Conservation (phyloP, 192 early-diverging fungal genomes). For the Coemansia sp. region DNA sequence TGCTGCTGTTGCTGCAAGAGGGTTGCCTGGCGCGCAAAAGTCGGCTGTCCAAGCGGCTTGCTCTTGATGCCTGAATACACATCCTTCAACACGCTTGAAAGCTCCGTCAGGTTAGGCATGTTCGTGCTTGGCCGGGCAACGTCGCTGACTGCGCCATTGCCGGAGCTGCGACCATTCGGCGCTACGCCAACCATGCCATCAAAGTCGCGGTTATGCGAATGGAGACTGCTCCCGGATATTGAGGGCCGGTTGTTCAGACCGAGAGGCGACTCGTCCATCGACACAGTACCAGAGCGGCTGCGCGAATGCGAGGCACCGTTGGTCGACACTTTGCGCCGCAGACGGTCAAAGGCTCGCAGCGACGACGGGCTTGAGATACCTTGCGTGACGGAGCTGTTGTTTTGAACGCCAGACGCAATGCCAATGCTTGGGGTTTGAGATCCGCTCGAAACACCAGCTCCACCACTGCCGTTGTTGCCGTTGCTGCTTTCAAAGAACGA, state of each 20-base stretch:
- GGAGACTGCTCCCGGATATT: constrained; percentile 18
- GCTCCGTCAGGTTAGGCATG: constrained; percentile 45
- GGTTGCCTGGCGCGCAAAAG: constrained; percentile 45
- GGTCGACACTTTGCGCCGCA: constrained; percentile 55
- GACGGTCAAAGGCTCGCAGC: constrained; percentile 47
- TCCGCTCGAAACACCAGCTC: background rate
- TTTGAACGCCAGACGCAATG: constrained; percentile 11
- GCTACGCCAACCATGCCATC: constrained; percentile 12
- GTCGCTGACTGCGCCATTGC: constrained; percentile 1
- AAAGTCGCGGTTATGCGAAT: constrained; percentile 16
- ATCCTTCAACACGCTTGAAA: constrained; percentile 49
- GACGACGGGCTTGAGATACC: constrained; percentile 42
- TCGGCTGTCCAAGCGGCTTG: constrained; percentile 54
- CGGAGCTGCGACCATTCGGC: background rate
- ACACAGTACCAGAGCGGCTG: constrained; percentile 37
- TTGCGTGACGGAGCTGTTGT: constrained; percentile 4
- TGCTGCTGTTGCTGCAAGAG: constrained; percentile 15
- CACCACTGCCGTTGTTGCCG: constrained; percentile 5
- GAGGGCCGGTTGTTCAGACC: constrained; percentile 17
- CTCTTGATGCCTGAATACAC: constrained; percentile 53
- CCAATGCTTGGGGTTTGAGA: constrained; percentile 7
- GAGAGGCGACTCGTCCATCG: constrained; percentile 41
- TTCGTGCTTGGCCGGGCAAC: background rate
- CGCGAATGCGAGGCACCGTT: constrained; percentile 35
- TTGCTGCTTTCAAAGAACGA: constrained; percentile 48